Evolutionary conservation across 75 land plant genomes (phyloP).

Genomic region (Cryptomeria japonica): DNA sequence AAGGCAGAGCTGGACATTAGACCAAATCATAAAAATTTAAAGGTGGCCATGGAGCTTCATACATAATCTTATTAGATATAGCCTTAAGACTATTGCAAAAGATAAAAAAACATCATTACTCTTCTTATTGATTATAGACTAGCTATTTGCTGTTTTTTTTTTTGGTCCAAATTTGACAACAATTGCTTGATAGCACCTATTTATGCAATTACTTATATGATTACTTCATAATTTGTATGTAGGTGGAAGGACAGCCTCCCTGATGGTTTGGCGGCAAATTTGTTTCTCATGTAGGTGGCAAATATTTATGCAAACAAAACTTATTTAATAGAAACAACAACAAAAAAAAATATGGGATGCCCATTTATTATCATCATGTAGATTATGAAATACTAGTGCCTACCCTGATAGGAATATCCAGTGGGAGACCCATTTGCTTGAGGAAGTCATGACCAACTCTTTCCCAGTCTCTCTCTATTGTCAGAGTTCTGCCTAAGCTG

Average conservation of each 20-base stretch:
- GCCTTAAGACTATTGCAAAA: not conserved
- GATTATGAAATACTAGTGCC: not conserved
- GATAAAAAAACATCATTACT: not conserved
- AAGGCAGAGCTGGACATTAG: not conserved
- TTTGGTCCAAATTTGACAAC: not conserved
- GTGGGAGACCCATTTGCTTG: constrained; percentile 15
- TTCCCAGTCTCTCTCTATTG: constrained; percentile 2
- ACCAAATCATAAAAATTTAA: not conserved
- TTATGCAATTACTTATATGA: not conserved
- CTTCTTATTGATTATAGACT: not conserved
- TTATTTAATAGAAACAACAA: not conserved
- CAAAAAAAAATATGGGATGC: not conserved
- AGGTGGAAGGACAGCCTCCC: not conserved
- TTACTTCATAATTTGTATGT: not conserved
- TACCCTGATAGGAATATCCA: constrained; percentile 32
- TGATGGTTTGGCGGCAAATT: not conserved
- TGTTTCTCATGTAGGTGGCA: not conserved
- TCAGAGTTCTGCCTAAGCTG: not conserved
- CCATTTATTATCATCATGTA: not conserved
- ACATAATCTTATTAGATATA: not conserved
- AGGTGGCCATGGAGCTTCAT: not conserved
- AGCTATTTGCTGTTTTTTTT: not conserved
- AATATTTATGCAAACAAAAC: not conserved
- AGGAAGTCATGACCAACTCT: constrained; percentile 24
- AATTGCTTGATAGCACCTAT: not conserved